Conservation (phyloP, 2,329 filamentous ascomycete genomes). For the Neonectria neomacrospora region DNA sequence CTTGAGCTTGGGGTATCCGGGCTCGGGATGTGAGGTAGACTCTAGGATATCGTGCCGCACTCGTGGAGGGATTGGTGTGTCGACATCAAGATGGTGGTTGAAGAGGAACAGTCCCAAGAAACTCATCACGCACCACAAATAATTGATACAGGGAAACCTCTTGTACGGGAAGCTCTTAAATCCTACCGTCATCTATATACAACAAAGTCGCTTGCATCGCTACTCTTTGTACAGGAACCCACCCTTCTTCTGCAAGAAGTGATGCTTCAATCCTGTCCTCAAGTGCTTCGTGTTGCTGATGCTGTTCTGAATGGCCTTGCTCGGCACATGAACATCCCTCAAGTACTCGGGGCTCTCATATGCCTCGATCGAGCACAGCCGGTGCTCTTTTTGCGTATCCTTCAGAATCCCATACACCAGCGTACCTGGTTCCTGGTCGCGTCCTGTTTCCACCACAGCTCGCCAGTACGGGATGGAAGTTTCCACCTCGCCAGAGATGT, state of each 20-base stretch:
- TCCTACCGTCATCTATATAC: neutral
- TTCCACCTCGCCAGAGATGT: conserved; percentile 38
- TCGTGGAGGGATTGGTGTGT: neutral
- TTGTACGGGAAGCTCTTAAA: neutral
- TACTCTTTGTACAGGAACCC: conserved; percentile 40
- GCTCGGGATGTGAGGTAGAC: neutral
- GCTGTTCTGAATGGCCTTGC: conserved; percentile 42
- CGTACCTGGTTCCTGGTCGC: conserved; percentile 37
- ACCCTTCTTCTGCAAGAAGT: conserved; percentile 37
- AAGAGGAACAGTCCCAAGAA: neutral
- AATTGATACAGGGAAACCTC: neutral
- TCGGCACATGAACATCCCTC: conserved; percentile 44
- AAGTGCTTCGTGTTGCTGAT: conserved; percentile 30
- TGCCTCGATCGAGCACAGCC: conserved; percentile 41
- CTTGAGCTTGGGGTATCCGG: neutral
- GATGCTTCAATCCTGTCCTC: conserved; percentile 40
- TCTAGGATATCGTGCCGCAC: neutral
- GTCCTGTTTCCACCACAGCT: conserved; percentile 39
- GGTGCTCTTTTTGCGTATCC: conserved; percentile 34
- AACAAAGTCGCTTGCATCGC: neutral
- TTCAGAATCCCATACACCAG: conserved; percentile 41
- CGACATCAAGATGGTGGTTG: neutral
- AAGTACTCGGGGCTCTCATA: conserved; percentile 44
- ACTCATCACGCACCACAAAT: no score
- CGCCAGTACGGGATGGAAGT: conserved; percentile 44